These are phyloP conservation scores for Leccinellum luteum DNA, from an alignment of 768 basidiomycete genomes.

Conservation along the genomic window DNA sequence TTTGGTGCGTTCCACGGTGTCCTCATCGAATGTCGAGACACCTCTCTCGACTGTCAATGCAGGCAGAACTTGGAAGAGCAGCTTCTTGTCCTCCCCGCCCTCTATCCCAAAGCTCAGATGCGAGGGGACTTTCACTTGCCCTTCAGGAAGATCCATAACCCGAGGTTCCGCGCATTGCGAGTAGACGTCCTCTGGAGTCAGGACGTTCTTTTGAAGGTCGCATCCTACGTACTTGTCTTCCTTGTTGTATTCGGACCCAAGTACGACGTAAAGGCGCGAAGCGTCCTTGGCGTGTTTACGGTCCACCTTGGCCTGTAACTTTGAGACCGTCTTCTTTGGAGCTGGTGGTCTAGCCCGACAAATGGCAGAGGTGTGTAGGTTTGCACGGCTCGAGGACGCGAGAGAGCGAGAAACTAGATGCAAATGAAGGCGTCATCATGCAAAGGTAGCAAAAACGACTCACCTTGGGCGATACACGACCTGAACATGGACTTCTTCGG, in stretches of 20 bases:
- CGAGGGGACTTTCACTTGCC: slow-evolving; percentile 46
- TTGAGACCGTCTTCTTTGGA: slow-evolving; percentile 42
- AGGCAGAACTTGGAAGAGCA: slow-evolving; percentile 71
- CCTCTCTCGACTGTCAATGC: slow-evolving; percentile 40
- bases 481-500: slow-evolving; percentile 26
- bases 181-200: slow-evolving; percentile 51
- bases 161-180: slow-evolving; percentile 19
- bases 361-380: slow-evolving; percentile 51
- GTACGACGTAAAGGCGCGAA: slow-evolving; percentile 61
- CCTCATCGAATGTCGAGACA: slow-evolving; percentile 17
- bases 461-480: slow-evolving; percentile 22
- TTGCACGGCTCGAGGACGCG: slow-evolving; percentile 40
- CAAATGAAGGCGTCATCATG: not conserved
- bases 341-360: slow-evolving; percentile 36
- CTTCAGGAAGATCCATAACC: slow-evolving; percentile 32
- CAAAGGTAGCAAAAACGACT: not conserved
- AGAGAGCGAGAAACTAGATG: slow-evolving; percentile 36
- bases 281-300: slow-evolving; percentile 35
- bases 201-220: slow-evolving; percentile 61
- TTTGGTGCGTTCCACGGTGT: slow-evolving; percentile 20
- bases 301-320: slow-evolving; percentile 45
- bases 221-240: slow-evolving; percentile 65
- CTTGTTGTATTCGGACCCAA: slow-evolving; percentile 67
- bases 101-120: slow-evolving; percentile 67
- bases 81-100: slow-evolving; percentile 44